phyloP scores from a whole-genome alignment of 108 stramenopile species.

The Schizochytrium sp. region DNA sequence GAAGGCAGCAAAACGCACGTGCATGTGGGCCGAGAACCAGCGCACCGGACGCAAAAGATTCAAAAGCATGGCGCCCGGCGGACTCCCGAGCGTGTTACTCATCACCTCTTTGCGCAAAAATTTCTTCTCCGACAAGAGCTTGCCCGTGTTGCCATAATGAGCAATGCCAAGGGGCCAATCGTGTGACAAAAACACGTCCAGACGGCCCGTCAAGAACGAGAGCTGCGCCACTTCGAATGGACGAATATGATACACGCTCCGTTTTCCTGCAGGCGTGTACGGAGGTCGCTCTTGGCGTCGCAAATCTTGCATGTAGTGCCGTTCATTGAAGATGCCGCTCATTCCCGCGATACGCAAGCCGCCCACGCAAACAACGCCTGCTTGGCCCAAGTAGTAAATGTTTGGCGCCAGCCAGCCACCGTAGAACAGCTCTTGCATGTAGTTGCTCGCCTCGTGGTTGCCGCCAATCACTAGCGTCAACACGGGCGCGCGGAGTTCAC shows the following conservation, averaged over 20 bases:
- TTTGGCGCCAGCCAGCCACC: constrained; percentile 99
- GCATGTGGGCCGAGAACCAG: constrained; percentile 98
- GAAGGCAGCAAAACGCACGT: constrained; percentile 83
- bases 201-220: constrained; percentile 29
- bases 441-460: constrained; percentile 93
- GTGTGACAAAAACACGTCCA: constrained; percentile 82
- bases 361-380: constrained; percentile 69
- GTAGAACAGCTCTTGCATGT: constrained; percentile 82
- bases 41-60: constrained; percentile 65
- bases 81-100: constrained; percentile 76
- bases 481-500: constrained; percentile 71
- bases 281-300: constrained; percentile 77
- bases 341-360: constrained; percentile 89
- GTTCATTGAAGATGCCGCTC: constrained; percentile 83
- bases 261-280: constrained; percentile 55
- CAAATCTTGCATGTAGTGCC: constrained; percentile 48
- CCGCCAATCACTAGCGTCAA: constrained; percentile 93
- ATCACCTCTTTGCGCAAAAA: constrained; percentile 75
- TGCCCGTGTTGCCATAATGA: constrained; percentile 62
- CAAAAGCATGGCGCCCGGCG: constrained; percentile 69
- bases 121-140: constrained; percentile 64
- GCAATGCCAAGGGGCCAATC: constrained; percentile 95
- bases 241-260: constrained; percentile 86
- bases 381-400: constrained; percentile 90
- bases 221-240: constrained; percentile 73